Evolutionary conservation across 768 basidiomycete genomes (phyloP), one percentile per base, ranked within the genome.

Genomic region (Boletus reticulatus): DNA sequence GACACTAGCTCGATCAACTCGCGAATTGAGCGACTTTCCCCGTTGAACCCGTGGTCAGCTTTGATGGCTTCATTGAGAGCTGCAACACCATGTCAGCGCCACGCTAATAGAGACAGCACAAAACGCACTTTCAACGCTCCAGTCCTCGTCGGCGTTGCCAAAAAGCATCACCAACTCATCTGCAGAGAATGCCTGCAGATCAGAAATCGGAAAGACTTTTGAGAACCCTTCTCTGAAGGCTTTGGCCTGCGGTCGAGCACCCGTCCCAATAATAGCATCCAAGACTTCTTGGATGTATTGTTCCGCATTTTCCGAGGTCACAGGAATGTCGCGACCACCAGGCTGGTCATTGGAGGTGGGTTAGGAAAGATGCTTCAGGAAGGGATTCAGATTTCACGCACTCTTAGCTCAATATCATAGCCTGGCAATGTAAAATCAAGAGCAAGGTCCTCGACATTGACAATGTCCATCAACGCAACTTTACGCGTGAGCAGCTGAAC

Each of bases 391-490:
- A 36, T 14, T 47, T 37, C 13, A 71, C 84, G 54, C 67, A 92
- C 94, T 69, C 84, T 84, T 29, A 98, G 80, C 70, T 97, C 93
- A 54, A 98, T 89, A 66, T 94, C 87, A 67, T 96, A 94, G 14
- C 97, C 97, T 10, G 97, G 97, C 17, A 98, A 79, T 9, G 96
- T 98, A 72, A 98, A 99, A 74, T 99, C 97, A 19, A 99, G 81
- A 0, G 89, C 85, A 34, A 99, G 82, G 66, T 98, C 95, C 59
- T 92, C 89, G 17, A 98, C 76, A 20, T 79, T 84, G 37, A 89
- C 76, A 55, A 84, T 72, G 67, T 87, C 82, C 68, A 84, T 77
- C 59, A 79, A 66, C 43, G 80, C 77, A 46, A 84, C 73, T 63
- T 87, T 86, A 56, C 80, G 78, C 45, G 78, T 74, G 27, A 84